Evolutionary conservation across 495 filamentous ascomycete genomes (phyloP).

Genomic region (Penicillium canariense): DNA sequence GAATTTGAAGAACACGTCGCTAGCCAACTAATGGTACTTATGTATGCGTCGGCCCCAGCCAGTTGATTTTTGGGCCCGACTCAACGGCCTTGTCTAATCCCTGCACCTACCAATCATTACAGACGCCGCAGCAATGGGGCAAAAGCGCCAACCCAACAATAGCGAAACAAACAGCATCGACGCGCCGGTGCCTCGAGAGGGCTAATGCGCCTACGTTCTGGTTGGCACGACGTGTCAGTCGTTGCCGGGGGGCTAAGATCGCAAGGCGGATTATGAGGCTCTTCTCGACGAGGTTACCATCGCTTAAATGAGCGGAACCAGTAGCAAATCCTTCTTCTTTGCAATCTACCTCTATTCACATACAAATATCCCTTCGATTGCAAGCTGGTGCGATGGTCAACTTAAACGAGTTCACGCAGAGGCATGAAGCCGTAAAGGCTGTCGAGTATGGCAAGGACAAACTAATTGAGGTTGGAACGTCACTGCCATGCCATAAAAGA

Average conservation of each 20-base stretch:
- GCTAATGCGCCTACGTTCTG: background rate
- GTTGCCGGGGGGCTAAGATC: background rate
- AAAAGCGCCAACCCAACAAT: background rate
- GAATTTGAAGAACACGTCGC: background rate
- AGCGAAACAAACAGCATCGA: background rate
- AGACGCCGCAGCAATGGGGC: background rate
- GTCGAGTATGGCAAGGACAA: background rate
- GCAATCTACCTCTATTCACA: background rate
- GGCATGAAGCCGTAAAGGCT: constrained; percentile 5
- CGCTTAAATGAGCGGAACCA: background rate
- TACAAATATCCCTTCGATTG: background rate
- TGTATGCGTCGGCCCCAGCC: too few species aligned
- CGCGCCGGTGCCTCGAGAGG: background rate
- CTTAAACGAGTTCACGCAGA: background rate
- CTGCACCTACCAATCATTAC: background rate
- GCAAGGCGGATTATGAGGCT: background rate
- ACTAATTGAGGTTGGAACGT: constrained; percentile 8
- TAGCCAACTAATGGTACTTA: background rate
- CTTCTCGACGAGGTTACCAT: background rate
- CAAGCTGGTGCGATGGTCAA: constrained; percentile 2
- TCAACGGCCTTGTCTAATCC: background rate
- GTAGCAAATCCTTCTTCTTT: background rate
- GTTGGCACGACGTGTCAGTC: background rate
- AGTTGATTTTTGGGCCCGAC: background rate
- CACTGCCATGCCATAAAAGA: background rate